Percentiles rank a stretch among this genome's conserved stretches.
phyloP scores from a whole-genome alignment of 1,139 yeast genomes.

The Saccharomycopsis hybrid region DNA sequence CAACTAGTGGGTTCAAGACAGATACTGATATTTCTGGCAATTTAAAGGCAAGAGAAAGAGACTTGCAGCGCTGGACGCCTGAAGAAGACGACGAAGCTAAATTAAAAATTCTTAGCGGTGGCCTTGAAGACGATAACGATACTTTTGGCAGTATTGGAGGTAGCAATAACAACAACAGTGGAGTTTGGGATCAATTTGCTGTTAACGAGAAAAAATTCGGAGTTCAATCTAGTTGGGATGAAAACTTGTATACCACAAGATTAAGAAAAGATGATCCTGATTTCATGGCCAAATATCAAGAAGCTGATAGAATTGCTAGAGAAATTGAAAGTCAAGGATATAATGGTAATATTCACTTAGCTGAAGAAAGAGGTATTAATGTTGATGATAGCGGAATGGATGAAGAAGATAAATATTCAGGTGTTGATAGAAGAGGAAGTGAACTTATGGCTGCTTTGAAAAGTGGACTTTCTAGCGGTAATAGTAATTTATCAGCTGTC shows the following conservation, averaged over 20 bases:
- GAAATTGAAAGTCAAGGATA: slow-evolving; percentile 69
- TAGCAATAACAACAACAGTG: slow-evolving; percentile 34
- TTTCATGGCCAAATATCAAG: slow-evolving; percentile 53
- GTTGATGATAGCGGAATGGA: slow-evolving; percentile 84
- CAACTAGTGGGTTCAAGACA: slow-evolving; percentile 49
- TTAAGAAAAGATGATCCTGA: slow-evolving; percentile 73
- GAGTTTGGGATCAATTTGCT: slow-evolving; percentile 86
- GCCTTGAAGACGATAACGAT: slow-evolving; percentile 38
- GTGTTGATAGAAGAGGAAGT: slow-evolving; percentile 67
- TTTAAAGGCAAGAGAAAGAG: slow-evolving; percentile 49
- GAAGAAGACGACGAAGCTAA: slow-evolving; percentile 39
- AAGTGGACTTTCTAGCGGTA: slow-evolving; percentile 22
- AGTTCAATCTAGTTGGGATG: slow-evolving; percentile 80
- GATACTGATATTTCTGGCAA: slow-evolving; percentile 72
- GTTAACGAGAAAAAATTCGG: slow-evolving; percentile 87
- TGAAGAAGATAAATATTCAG: slow-evolving; percentile 95
- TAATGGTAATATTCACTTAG: slow-evolving; percentile 69
- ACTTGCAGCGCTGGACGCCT: slow-evolving; percentile 82
- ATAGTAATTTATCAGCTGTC: neutral
- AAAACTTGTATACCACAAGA: slow-evolving; percentile 80
- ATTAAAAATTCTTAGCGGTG: slow-evolving; percentile 31
- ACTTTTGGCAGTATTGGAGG: slow-evolving; percentile 15
- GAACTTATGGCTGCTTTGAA: slow-evolving; percentile 59
- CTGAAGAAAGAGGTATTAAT: slow-evolving; percentile 80
- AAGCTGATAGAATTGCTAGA: slow-evolving; percentile 72